Conservation (phyloP, 2,329 filamentous ascomycete species). For the Claviceps cyperi region DNA sequence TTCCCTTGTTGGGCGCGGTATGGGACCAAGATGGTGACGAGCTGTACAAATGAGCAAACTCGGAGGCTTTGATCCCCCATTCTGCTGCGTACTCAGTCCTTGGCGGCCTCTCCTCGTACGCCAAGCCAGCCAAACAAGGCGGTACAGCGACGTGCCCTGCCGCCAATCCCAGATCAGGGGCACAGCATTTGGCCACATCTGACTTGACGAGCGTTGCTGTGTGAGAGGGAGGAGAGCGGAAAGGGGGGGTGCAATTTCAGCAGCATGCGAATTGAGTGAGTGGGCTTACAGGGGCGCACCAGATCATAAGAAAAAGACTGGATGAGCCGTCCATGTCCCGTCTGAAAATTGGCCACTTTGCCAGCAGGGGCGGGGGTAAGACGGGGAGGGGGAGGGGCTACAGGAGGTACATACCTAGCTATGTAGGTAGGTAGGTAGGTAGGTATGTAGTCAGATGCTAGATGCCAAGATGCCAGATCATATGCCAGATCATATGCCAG, state of each 20-base stretch:
- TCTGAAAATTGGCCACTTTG: neutral
- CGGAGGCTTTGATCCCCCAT: constrained; percentile 8
- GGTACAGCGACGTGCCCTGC: constrained; percentile 8
- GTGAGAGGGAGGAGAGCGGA: neutral
- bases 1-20: constrained; percentile 10
- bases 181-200: constrained; percentile 5
- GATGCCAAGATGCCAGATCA: too few relatives aligned
- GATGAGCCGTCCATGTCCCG: neutral
- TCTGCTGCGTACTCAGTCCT: neutral
- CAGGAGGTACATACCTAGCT: too few relatives aligned
- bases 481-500: neutral
- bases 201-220: neutral
- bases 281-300: constrained; percentile 1
- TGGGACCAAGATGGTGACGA: constrained; percentile 18
- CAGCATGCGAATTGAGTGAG: neutral
- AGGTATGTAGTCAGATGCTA: too few relatives aligned
- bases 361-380: neutral
- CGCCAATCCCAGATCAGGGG: constrained; percentile 8
- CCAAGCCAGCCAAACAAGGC: constrained; percentile 5
- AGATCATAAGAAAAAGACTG: neutral
- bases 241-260: constrained; percentile 1
- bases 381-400: neutral
- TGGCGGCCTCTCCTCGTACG: neutral
- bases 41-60: constrained; percentile 14
- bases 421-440: too few relatives aligned